Base-by-base conservation (phyloP, 495 filamentous ascomycete genomes). In the Cudoniella acicularis region DNA sequence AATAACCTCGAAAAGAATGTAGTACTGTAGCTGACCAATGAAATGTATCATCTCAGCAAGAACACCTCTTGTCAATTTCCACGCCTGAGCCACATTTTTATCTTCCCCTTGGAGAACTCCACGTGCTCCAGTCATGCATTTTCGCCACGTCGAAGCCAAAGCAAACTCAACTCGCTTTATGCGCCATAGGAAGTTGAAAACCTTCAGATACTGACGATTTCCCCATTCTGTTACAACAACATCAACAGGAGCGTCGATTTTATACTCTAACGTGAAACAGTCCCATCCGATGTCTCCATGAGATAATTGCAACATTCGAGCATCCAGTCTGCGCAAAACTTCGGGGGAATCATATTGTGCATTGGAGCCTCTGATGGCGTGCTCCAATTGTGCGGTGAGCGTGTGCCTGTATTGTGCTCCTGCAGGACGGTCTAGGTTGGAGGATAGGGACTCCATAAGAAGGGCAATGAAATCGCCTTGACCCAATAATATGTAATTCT, bases 211-310 rank as follows among this genome's bases (percentile, higher is more conserved):
- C 68, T 98, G 92, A 1, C 90, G 90, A 54, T 89, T 93, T 36
- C 89, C 91, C 83, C 90, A 96, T 1, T 92, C 89, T 0, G 93
- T 97, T 11, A 99, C 92, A 53, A 99, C 91, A 52, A 98, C 94
- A 67, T 99, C 95, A 22, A 98, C 90, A 0, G 95, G 95, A 9
- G 94, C 90, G 68, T 97, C 94, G 57, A 98, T 92, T 72, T 96
- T 96, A 75, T 99, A 99, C 70, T 99, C 95, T 25, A 99, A 82
- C 0, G 95, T 99, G 73, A 99, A 99, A 72, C 94, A 96, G 70
- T 99, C 95, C 95, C 95, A 99, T 59, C 95, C 95, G 50, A 96
- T 97, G 65, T 99, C 94, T 54, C 95, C 95, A 69, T 96, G 92
- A 52, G 87, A 90, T 49, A 96, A 82, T 70, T 97, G 92, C 40